Percentiles rank a stretch among this genome's conserved stretches.
phyloP scores from a whole-genome alignment of 768 basidiomycete species.

The Pleurotus tuoliensis region DNA sequence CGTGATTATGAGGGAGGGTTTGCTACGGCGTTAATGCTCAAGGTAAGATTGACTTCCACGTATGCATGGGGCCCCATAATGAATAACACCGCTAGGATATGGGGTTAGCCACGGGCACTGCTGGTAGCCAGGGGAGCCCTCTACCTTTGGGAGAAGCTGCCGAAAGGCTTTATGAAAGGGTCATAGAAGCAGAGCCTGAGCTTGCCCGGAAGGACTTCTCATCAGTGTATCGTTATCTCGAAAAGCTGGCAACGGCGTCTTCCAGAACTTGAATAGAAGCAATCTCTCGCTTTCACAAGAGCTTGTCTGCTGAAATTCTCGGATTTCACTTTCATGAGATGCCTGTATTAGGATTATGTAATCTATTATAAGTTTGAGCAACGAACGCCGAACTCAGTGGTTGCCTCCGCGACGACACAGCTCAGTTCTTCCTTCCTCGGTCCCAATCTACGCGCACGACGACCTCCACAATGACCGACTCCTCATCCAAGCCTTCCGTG shows the following conservation, averaged over 20 bases:
- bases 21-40: slow-evolving; percentile 78
- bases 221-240: slow-evolving; percentile 67
- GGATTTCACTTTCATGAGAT: not conserved
- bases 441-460: slow-evolving; percentile 3
- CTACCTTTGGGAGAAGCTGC: slow-evolving; percentile 69
- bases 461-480: slow-evolving; percentile 26
- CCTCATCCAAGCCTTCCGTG: slow-evolving; percentile 49
- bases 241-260: slow-evolving; percentile 19
- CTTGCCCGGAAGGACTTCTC: slow-evolving; percentile 76
- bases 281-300: slow-evolving; percentile 3
- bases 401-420: slow-evolving; percentile 8
- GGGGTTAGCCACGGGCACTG: slow-evolving; percentile 72
- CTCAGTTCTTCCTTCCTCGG: not conserved
- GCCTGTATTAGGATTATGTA: slow-evolving; percentile 5
- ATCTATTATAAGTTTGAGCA: slow-evolving; percentile 7
- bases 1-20: slow-evolving; percentile 84
- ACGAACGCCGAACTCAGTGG: not conserved
- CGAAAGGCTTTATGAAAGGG: slow-evolving; percentile 54
- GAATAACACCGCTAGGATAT: slow-evolving; percentile 56
- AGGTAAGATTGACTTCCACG: slow-evolving; percentile 39
- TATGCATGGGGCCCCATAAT: not conserved
- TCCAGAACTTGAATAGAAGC: slow-evolving; percentile 5
- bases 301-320: not conserved
- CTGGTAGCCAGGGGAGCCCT: slow-evolving; percentile 40
- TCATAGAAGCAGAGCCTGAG: slow-evolving; percentile 51